These are phyloP conservation scores for Apophysomyces ossiformis DNA, from an alignment of 371 early-diverging fungal species.

Conservation along the genomic window DNA sequence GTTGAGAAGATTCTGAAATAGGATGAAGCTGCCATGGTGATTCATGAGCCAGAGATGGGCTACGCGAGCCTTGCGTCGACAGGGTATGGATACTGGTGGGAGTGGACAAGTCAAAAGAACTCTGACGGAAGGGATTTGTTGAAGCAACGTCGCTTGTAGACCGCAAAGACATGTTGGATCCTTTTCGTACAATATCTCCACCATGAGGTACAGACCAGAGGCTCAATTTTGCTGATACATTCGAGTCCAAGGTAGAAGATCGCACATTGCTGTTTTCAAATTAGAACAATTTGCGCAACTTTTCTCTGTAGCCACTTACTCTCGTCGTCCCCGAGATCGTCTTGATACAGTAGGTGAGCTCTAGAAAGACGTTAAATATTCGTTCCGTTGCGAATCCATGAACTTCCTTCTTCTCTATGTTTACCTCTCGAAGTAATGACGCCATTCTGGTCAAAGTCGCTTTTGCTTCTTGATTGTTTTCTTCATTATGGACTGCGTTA, in stretches of 20 bases:
- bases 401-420: background rate
- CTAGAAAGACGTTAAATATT: slow-evolving; percentile 9
- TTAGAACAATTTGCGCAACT: background rate
- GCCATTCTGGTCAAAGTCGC: slow-evolving; percentile 26
- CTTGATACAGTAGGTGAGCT: slow-evolving; percentile 26
- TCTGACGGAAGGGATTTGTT: slow-evolving; percentile 29
- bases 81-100: slow-evolving; percentile 18
- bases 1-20: slow-evolving; percentile 18
- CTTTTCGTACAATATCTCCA: slow-evolving; percentile 5
- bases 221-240: slow-evolving; percentile 17
- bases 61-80: slow-evolving; percentile 18
- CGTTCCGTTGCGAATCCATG: background rate
- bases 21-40: slow-evolving; percentile 16
- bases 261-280: background rate
- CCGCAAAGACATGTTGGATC: slow-evolving; percentile 13
- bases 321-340: slow-evolving; percentile 45
- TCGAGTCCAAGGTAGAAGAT: background rate
- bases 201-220: background rate
- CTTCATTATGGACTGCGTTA: slow-evolving; percentile 12
- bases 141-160: slow-evolving; percentile 19
- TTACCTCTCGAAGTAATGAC: slow-evolving; percentile 28
- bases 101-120: slow-evolving; percentile 20
- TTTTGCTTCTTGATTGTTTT: slow-evolving; percentile 23
- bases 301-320: slow-evolving; percentile 23
- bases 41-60: slow-evolving; percentile 23